These are phyloP conservation scores for Saccharum spontaneum DNA, from an alignment of 176 grass and related monocot genomes.

Conservation along the genomic window DNA sequence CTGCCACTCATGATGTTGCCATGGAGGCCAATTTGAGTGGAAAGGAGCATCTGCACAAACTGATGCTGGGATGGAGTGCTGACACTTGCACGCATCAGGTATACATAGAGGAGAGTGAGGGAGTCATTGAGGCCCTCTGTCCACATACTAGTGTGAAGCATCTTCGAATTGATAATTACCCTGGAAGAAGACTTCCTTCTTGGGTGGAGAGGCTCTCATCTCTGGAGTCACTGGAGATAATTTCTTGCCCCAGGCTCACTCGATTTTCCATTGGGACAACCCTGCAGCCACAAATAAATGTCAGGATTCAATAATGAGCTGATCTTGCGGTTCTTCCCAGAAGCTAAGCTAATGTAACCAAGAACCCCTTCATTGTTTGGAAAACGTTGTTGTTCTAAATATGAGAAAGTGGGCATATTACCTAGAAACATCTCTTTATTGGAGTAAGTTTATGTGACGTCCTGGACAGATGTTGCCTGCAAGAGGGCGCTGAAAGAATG, in stretches of 20 bases:
- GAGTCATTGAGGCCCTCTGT: slow-evolving; percentile 13
- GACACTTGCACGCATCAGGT: background rate
- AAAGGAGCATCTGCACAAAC: slow-evolving; percentile 41
- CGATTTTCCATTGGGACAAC: slow-evolving; percentile 1
- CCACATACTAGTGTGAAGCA: slow-evolving; percentile 25
- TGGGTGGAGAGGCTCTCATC: slow-evolving; percentile 33
- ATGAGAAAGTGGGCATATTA: background rate
- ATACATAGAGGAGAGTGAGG: background rate
- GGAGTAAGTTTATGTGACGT: background rate
- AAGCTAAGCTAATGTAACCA: slow-evolving; percentile 8
- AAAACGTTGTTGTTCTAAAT: too few species aligned
- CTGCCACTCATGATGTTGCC: background rate
- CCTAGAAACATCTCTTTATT: slow-evolving; percentile 2
- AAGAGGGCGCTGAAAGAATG: background rate
- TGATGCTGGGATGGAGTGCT: slow-evolving; percentile 61
- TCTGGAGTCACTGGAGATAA: slow-evolving; percentile 38
- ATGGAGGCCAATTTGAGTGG: slow-evolving; percentile 37
- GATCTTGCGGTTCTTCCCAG: slow-evolving; percentile 13
- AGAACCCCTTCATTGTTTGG: background rate
- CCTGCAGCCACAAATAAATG: too few species aligned
- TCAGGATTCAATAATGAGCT: slow-evolving; percentile 5
- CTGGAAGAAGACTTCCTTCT: slow-evolving; percentile 43
- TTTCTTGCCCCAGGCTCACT: slow-evolving; percentile 41
- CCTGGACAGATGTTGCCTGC: background rate
- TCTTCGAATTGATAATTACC: slow-evolving; percentile 51